A percentile compares a stretch with the other conserved stretches of the same genome.
phyloP scores from a whole-genome alignment of 257 asterid species.

The Ilex aquifolium region DNA sequence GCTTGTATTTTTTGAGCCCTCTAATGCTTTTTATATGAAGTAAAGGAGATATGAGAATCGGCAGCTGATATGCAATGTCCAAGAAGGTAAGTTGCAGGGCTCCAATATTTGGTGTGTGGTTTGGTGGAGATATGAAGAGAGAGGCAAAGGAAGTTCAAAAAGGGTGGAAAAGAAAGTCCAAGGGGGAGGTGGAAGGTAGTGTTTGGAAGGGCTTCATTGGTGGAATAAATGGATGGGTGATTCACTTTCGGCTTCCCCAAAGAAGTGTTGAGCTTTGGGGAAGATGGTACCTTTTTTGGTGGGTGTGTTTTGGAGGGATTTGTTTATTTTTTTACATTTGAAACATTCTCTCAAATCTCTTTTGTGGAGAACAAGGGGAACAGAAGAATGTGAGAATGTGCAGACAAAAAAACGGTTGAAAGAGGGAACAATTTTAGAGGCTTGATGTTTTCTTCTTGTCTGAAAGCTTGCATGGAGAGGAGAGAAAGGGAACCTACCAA shows the following conservation, averaged over 20 bases:
- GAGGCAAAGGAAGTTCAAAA: not conserved
- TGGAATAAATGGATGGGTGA: not conserved
- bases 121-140: not conserved
- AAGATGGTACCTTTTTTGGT: no score
- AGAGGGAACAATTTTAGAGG: no score
- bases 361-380: no score
- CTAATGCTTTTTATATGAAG: not conserved
- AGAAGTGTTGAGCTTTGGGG: not conserved
- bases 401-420: no score
- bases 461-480: no score
- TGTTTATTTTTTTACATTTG: no score
- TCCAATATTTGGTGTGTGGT: not conserved
- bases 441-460: no score
- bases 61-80: not conserved
- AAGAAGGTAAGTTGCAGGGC: not conserved
- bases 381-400: no score
- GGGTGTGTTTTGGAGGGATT: no score
- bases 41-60: not conserved
- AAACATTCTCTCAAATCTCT: no score
- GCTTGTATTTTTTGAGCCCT: no score
- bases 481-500: no score
- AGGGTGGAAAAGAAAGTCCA: not conserved
- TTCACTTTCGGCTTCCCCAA: not conserved
- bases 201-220: not conserved
- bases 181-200: not conserved